A percentile compares a stretch with the other conserved stretches of the same genome.
These are phyloP conservation scores for Eucalyptus grandis DNA, from an alignment of 345 rosid species.

Conservation along the genomic window DNA sequence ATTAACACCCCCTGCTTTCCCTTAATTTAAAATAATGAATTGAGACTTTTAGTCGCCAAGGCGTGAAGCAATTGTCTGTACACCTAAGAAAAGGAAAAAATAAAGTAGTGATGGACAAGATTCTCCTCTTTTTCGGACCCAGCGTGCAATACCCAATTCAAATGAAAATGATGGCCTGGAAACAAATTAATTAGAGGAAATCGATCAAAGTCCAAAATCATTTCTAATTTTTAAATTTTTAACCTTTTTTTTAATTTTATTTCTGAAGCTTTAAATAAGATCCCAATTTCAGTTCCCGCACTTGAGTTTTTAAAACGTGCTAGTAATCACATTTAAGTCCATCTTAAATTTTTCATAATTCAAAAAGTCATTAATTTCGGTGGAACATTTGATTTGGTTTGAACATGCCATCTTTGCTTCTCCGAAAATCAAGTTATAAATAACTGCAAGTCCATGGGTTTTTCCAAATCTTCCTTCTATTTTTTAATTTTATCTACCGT, in stretches of 20 bases:
- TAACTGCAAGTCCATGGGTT: not conserved
- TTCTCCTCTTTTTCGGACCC: not conserved
- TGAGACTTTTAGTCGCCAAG: not conserved
- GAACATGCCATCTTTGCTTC: not conserved
- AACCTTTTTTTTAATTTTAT: not conserved
- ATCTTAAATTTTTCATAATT: not conserved
- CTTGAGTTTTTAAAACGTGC: not conserved
- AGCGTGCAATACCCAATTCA: not conserved
- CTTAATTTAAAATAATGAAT: not conserved
- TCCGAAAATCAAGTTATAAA: not conserved
- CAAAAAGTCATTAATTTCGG: not conserved
- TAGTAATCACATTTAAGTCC: not conserved
- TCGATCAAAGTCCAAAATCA: not conserved
- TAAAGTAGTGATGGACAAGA: not conserved
- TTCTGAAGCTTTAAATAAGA: not conserved
- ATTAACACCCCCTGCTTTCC: not conserved
- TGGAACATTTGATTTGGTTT: not conserved
- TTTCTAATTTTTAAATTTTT: not conserved
- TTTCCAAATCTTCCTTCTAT: not conserved
- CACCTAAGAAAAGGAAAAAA: not conserved
- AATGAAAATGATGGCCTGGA: not conserved
- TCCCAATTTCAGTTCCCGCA: not conserved
- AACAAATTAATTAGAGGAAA: not conserved
- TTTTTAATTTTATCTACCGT: not conserved
- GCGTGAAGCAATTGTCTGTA: not conserved